Conservation (phyloP, 192 early-diverging fungal species). For the Backusella psychrophila region DNA sequence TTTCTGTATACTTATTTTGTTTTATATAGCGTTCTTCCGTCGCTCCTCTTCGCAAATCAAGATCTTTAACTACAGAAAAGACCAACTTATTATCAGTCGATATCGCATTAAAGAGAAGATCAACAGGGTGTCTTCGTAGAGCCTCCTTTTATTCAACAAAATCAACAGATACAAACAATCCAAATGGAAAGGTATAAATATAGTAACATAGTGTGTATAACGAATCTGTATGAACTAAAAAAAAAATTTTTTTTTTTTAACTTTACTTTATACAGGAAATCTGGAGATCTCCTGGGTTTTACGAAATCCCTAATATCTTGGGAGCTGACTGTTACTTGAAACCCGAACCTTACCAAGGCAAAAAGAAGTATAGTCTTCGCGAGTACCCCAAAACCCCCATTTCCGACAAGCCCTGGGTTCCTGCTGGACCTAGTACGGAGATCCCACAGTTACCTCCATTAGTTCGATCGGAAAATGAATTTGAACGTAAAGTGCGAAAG, state of each 20-base stretch:
- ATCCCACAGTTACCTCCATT: conserved; percentile 34
- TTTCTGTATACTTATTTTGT: background rate
- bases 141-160: conserved; percentile 8
- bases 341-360: conserved; percentile 12
- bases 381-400: conserved; percentile 13
- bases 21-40: background rate
- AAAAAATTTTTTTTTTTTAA: background rate
- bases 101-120: conserved; percentile 31
- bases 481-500: conserved; percentile 30
- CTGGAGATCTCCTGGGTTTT: conserved; percentile 28
- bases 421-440: conserved; percentile 21
- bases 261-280: conserved; percentile 11
- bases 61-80: conserved; percentile 22
- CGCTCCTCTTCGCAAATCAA: conserved; percentile 23
- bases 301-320: conserved; percentile 28
- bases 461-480: conserved; percentile 30
- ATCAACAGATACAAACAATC: background rate
- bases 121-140: conserved; percentile 30
- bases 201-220: background rate
- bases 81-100: conserved; percentile 2
- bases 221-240: conserved; percentile 9
- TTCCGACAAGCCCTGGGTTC: conserved; percentile 29
- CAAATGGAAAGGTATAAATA: conserved; percentile 2
- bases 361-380: conserved; percentile 2
- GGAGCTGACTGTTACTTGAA: conserved; percentile 28